Percentiles rank a stretch among this genome's conserved stretches.
Conservation (phyloP, 306 rosid species). For the Vachellia collinsii region DNA sequence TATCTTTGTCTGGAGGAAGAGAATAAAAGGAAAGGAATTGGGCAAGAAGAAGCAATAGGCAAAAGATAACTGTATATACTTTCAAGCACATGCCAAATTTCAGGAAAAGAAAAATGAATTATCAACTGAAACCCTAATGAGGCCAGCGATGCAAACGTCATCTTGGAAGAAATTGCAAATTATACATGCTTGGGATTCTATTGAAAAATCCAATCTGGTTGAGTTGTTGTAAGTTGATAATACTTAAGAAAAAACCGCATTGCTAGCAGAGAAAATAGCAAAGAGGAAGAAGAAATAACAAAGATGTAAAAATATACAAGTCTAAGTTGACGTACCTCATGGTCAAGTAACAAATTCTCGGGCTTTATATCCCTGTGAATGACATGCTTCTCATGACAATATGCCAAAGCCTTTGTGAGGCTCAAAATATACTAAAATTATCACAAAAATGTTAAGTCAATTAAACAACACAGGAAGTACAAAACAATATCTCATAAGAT, state of each 20-base stretch:
- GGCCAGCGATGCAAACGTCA: constrained; percentile 9
- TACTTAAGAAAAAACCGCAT: background rate
- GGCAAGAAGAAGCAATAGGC: constrained; percentile 1
- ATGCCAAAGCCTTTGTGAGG: constrained; percentile 82
- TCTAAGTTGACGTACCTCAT: constrained; percentile 59
- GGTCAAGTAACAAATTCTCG: constrained; percentile 85
- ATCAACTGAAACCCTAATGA: background rate
- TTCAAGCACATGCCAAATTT: background rate
- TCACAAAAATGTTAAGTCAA: constrained; percentile 29
- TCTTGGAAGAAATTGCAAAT: constrained; percentile 12
- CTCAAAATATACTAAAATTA: constrained; percentile 68
- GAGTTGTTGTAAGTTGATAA: background rate
- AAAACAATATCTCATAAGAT: background rate
- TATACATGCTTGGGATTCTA: background rate
- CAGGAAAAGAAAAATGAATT: background rate
- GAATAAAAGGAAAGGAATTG: background rate
- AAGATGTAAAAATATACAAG: background rate
- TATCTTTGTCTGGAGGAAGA: background rate
- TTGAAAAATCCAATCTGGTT: background rate
- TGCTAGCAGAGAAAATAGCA: background rate
- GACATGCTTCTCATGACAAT: constrained; percentile 89
- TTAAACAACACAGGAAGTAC: background rate
- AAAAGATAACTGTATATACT: background rate
- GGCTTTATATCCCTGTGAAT: constrained; percentile 97
- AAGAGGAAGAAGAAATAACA: background rate